These are phyloP conservation scores for Phylloporus sp. DNA, from an alignment of 768 basidiomycete genomes.

Conservation along the genomic window DNA sequence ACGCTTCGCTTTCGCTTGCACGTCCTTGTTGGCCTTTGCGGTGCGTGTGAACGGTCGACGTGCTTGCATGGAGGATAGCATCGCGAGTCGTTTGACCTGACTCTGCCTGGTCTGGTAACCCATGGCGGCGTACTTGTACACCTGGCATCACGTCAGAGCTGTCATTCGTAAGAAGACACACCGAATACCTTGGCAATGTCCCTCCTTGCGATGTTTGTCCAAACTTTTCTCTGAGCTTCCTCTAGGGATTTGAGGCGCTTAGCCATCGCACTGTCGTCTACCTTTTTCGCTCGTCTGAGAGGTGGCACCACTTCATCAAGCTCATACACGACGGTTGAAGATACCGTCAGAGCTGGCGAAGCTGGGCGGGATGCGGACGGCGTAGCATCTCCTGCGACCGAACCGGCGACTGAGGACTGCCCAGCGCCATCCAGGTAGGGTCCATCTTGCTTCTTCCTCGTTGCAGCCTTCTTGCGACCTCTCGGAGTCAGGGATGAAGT, in stretches of 20 bases:
- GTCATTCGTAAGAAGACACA: background rate
- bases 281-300: slow-evolving; percentile 69
- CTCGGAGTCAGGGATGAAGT: slow-evolving; percentile 41
- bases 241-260: slow-evolving; percentile 75
- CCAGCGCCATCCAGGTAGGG: slow-evolving; percentile 49
- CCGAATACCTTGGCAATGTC: slow-evolving; percentile 72
- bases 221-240: slow-evolving; percentile 82
- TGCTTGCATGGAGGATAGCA: slow-evolving; percentile 70
- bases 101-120: slow-evolving; percentile 62
- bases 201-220: slow-evolving; percentile 80
- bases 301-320: slow-evolving; percentile 66
- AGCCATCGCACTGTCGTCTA: slow-evolving; percentile 64
- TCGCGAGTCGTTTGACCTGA: slow-evolving; percentile 73
- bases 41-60: slow-evolving; percentile 70
- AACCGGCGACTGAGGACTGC: slow-evolving; percentile 43
- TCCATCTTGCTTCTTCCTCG: slow-evolving; percentile 52
- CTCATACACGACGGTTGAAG: slow-evolving; percentile 63
- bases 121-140: slow-evolving; percentile 69
- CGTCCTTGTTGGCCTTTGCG: slow-evolving; percentile 74
- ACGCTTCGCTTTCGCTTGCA: slow-evolving; percentile 78
- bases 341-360: slow-evolving; percentile 54
- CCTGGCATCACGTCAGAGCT: slow-evolving; percentile 39
- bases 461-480: slow-evolving; percentile 50
- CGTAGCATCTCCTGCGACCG: slow-evolving; percentile 63
- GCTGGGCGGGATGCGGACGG: slow-evolving; percentile 65